phyloP scores from a whole-genome alignment of 1,284 basidiomycete genomes.

The Psilocybe mexicana region DNA sequence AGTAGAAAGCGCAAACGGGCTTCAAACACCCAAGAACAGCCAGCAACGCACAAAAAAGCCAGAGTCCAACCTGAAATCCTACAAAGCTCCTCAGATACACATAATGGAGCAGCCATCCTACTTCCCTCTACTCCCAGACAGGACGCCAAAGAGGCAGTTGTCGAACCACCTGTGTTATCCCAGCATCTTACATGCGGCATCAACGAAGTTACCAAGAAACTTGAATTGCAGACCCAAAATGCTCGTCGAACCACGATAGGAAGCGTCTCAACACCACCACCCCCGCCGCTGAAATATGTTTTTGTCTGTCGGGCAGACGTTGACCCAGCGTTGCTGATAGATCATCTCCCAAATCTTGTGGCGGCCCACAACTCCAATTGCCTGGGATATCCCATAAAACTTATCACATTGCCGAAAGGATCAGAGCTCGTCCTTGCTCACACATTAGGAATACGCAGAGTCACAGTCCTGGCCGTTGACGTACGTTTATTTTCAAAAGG shows the following conservation, averaged over 20 bases:
- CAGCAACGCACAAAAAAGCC: slow-evolving; percentile 21
- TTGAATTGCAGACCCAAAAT: slow-evolving; percentile 59
- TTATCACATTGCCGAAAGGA: slow-evolving; percentile 73
- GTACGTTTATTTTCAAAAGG: slow-evolving; percentile 28
- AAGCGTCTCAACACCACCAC: slow-evolving; percentile 14
- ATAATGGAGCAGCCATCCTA: not conserved
- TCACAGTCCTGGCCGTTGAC: slow-evolving; percentile 66
- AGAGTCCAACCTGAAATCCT: slow-evolving; percentile 1
- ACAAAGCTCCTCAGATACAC: not conserved
- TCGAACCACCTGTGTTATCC: slow-evolving; percentile 42
- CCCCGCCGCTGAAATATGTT: slow-evolving; percentile 43
- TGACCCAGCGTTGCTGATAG: slow-evolving; percentile 68
- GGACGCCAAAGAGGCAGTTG: not conserved
- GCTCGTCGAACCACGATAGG: slow-evolving; percentile 28
- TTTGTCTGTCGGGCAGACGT: slow-evolving; percentile 74
- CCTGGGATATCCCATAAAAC: slow-evolving; percentile 40
- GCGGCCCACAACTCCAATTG: slow-evolving; percentile 65
- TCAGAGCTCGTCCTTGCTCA: slow-evolving; percentile 68
- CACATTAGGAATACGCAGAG: slow-evolving; percentile 66
- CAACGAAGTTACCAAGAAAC: slow-evolving; percentile 75
- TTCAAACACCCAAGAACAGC: slow-evolving; percentile 14
- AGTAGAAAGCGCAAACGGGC: slow-evolving; percentile 41
- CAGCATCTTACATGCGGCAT: slow-evolving; percentile 69
- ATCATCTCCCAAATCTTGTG: slow-evolving; percentile 73
- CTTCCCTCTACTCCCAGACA: not conserved